Base-by-base conservation (phyloP, 1,284 basidiomycete genomes). In the Sporisorium sorghi region DNA sequence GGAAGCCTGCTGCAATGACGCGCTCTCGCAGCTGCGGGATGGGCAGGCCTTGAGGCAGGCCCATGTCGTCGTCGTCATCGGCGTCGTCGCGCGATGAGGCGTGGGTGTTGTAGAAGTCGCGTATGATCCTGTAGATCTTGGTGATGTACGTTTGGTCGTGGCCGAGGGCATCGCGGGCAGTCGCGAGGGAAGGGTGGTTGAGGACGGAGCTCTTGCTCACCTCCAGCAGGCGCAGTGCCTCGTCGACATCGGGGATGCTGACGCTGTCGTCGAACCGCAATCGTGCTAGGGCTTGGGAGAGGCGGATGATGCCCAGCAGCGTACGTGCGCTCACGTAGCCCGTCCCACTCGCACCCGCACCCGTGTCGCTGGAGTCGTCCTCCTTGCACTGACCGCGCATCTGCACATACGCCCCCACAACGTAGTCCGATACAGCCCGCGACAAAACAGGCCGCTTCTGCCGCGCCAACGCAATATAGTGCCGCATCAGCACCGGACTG, bases 391-490 rank as follows among this genome's bases (percentile, higher is more conserved):
- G 88, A 84, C 94, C 94, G 62, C 97, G 92, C 67, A 99, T 89
- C 61, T 93, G 91, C 48, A 99, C 97, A 82, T 99, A 99, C 0
- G 93, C 92, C 73, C 93, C 92, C 26, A 99, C 95, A 54, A 99
- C 90, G 85, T 98, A 97, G 83, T 90, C 92, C 5, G 94, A 96
- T 55, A 99, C 93, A 47, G 89, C 88, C 14, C 89, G 88, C 6
- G 93, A 92, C 3, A 99, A 94, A 17, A 90, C 90, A 0, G 97
- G 97, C 24, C 96, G 90, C 72, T 90, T 90, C 81, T 91, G 89
- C 28, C 97, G 91, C n/a, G 96, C 96, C 55, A 90, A 88, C 9
- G 95, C 96, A 78, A 99, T 98, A 85, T 97, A 99, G 84, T 98
- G 94, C 72, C 94, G 90, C 90, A 99, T 94, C 60, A 97, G 86